Evolutionary conservation across 345 rosid genomes (phyloP).

Genomic region (Litchi chinensis): DNA sequence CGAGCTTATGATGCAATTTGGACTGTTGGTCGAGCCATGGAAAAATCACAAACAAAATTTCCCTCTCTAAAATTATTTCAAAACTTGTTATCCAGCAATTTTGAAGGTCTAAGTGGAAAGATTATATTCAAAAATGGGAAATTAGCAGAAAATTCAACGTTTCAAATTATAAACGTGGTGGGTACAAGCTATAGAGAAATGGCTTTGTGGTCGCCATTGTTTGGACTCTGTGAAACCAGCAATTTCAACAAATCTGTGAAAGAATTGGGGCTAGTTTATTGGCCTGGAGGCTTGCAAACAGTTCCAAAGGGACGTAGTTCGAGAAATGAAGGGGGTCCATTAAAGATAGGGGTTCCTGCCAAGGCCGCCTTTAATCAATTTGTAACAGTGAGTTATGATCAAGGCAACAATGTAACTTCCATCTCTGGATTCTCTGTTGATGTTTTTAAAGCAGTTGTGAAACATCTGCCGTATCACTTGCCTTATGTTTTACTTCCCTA

Average conservation of each 20-base stretch:
- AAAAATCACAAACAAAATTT: constrained; percentile 2
- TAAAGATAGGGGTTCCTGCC: constrained; percentile 41
- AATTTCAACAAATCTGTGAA: not conserved
- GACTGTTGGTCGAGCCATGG: constrained; percentile 26
- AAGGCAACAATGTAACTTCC: constrained; percentile 10
- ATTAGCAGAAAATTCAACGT: constrained; percentile 8
- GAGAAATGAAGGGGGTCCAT: constrained; percentile 10
- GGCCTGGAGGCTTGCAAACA: constrained; percentile 35
- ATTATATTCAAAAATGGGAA: constrained; percentile 21
- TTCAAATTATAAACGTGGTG: constrained; percentile 36
- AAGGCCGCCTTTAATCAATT: constrained; percentile 32
- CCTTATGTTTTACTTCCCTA: constrained; percentile 28
- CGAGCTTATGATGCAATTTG: constrained; percentile 41
- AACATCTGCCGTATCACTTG: constrained; percentile 27
- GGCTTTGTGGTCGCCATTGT: constrained; percentile 33
- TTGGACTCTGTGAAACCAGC: constrained; percentile 16
- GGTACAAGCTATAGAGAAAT: constrained; percentile 35
- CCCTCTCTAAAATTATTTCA: not conserved
- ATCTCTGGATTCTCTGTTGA: constrained; percentile 36
- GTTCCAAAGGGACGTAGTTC: constrained; percentile 29
- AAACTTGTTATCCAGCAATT: constrained; percentile 18
- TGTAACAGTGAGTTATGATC: constrained; percentile 25
- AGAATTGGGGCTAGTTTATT: constrained; percentile 24
- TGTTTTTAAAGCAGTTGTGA: constrained; percentile 30
- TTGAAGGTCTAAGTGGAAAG: constrained; percentile 33